Evolutionary conservation across 139 green algal species (phyloP).

Genomic region (Choricystis sp.): DNA sequence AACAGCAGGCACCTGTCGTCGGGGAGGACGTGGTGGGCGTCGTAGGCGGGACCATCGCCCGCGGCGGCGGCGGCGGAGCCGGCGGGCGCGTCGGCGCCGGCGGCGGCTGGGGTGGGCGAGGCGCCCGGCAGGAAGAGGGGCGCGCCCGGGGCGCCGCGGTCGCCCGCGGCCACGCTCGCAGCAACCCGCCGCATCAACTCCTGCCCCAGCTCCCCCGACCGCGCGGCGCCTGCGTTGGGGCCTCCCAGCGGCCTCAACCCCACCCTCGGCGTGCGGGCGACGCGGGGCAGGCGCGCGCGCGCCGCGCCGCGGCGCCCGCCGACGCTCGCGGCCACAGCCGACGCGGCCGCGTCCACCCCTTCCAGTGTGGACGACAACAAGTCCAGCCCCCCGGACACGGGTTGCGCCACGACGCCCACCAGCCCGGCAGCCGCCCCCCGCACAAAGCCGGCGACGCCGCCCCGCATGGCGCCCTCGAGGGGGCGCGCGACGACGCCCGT

Average conservation of each 20-base stretch:
- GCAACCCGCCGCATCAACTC: constrained; percentile 26
- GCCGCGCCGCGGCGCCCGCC: constrained; percentile 3
- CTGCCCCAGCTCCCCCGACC: constrained; percentile 41
- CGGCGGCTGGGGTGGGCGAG: too few relatives aligned
- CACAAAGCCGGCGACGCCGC: constrained; percentile 38
- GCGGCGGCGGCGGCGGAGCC: constrained; percentile 5
- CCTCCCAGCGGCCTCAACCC: not conserved
- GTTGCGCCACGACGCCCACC: constrained; percentile 53
- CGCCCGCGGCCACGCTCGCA: constrained; percentile 2
- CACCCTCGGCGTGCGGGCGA: constrained; percentile 15
- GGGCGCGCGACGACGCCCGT: constrained; percentile 70
- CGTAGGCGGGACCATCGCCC: constrained; percentile 34
- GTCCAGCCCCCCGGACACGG: constrained; percentile 59
- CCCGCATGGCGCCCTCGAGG: constrained; percentile 48
- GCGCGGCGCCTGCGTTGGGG: not conserved
- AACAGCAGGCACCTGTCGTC: constrained; percentile 43
- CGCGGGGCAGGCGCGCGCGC: constrained; percentile 33
- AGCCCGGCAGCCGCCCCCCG: constrained; percentile 54
- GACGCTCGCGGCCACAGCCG: constrained; percentile 14
- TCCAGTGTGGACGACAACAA: constrained; percentile 30
- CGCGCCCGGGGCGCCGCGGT: not conserved
- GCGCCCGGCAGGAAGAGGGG: not conserved
- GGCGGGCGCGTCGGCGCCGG: constrained; percentile 1
- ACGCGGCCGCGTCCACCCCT: constrained; percentile 45
- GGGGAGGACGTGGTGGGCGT: constrained; percentile 65